These are phyloP conservation scores for Wickerhamomyces bovis DNA, from an alignment of 805 yeast species.

Conservation along the genomic window DNA sequence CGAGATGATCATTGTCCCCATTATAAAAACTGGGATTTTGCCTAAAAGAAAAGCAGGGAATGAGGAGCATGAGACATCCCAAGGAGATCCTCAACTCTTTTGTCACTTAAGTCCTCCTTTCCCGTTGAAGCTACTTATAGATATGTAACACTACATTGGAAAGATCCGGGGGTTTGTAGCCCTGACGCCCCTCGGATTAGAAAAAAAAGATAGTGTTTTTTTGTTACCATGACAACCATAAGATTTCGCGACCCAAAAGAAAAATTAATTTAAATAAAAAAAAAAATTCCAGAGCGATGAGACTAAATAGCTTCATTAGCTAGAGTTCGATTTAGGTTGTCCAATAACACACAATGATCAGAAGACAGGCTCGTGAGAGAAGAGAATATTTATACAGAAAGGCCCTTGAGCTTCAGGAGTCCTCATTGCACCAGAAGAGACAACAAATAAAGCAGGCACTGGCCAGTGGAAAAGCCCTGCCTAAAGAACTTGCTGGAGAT, in stretches of 20 bases:
- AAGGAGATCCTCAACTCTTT: too few relatives aligned
- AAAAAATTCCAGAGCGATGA: not conserved
- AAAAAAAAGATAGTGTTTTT: not conserved
- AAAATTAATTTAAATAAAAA: not conserved
- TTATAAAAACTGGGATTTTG: too few relatives aligned
- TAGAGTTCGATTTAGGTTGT: not conserved
- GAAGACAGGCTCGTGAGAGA: constrained; percentile 95
- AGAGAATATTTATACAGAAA: constrained; percentile 88
- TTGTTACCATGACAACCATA: not conserved
- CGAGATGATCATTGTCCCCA: too few relatives aligned
- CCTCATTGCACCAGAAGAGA: constrained; percentile 77
- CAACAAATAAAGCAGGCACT: constrained; percentile 81
- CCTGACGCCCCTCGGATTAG: not conserved
- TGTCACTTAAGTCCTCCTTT: too few relatives aligned
- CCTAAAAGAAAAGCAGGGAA: too few relatives aligned
- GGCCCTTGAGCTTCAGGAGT: constrained; percentile 85
- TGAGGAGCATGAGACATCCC: too few relatives aligned
- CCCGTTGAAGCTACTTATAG: too few relatives aligned
- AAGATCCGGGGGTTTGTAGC: not conserved
- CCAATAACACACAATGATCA: constrained; percentile 20
- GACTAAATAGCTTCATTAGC: not conserved
- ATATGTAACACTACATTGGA: too few relatives aligned
- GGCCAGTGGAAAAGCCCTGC: constrained; percentile 85
- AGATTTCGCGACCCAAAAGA: not conserved
- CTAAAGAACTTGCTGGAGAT: constrained; percentile 90